phyloP scores from a whole-genome alignment of 208 protist species.

The Angomonas deanei region DNA sequence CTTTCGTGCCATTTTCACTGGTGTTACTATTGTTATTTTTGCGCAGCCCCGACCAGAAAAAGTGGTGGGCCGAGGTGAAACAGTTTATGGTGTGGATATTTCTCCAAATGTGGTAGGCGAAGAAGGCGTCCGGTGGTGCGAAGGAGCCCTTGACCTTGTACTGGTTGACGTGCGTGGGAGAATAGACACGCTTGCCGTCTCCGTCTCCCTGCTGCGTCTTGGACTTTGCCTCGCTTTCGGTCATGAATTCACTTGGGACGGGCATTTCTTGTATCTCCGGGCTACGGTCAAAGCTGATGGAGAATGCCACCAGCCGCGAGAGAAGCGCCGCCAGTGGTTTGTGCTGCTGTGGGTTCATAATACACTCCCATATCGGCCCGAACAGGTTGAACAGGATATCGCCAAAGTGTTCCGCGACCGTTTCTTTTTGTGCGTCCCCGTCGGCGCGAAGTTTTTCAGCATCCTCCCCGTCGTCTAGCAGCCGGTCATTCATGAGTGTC shows the following conservation, averaged over 20 bases:
- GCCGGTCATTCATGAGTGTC: background rate
- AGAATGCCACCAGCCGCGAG: constrained; percentile 6
- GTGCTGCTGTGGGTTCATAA: constrained; percentile 51
- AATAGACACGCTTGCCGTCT: constrained; percentile 5
- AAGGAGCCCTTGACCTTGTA: constrained; percentile 62
- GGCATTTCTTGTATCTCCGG: background rate
- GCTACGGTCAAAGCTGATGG: background rate
- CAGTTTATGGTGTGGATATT: constrained; percentile 97
- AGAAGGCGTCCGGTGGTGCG: constrained; percentile 97
- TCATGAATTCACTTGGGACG: background rate
- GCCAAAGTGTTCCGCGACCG: constrained; percentile 42
- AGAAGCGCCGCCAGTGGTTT: constrained; percentile 1
- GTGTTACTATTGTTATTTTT: background rate
- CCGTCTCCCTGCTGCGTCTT: background rate
- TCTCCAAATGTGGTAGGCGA: constrained; percentile 96
- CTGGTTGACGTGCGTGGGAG: constrained; percentile 10
- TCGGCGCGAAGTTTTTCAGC: background rate
- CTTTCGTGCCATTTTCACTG: background rate
- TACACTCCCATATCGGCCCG: constrained; percentile 94
- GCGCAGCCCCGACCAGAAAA: background rate
- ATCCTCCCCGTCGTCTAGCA: constrained; percentile 4
- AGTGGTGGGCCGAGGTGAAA: constrained; percentile 38
- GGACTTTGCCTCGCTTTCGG: background rate
- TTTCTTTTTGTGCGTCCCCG: constrained; percentile 13
- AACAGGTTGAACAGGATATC: constrained; percentile 96